Conservation (phyloP, 108 stramenopile species). For the Pseudonitzschia pungens region DNA sequence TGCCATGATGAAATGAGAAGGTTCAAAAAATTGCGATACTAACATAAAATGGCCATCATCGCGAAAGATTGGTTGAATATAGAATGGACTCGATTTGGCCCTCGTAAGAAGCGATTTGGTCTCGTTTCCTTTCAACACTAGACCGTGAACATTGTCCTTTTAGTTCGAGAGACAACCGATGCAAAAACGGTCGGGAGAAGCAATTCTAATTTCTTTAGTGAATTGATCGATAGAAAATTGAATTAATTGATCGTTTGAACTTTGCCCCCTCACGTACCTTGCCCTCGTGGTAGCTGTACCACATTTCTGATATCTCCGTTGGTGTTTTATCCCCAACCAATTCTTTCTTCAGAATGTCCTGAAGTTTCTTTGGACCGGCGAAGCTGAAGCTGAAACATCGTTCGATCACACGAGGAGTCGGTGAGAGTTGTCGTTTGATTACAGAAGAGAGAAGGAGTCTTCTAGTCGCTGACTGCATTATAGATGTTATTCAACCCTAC, state of each 20-base stretch:
- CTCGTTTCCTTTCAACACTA: slow-evolving; percentile 16
- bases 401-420: background rate
- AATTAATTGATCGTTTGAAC: background rate
- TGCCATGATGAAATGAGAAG: slow-evolving; percentile 73
- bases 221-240: background rate
- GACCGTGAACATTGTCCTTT: slow-evolving; percentile 30
- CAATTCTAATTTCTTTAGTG: background rate
- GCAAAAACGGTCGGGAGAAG: slow-evolving; percentile 6
- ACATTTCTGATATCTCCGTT: slow-evolving; percentile 70
- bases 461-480: slow-evolving; percentile 3
- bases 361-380: slow-evolving; percentile 65
- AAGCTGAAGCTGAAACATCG: slow-evolving; percentile 49
- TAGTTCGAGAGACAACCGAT: background rate
- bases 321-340: slow-evolving; percentile 55
- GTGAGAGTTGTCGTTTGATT: background rate
- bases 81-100: slow-evolving; percentile 57
- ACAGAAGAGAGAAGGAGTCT: background rate
- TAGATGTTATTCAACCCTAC: background rate
- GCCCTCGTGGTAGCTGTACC: slow-evolving; percentile 76
- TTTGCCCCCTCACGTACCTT: slow-evolving; percentile 34
- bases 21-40: slow-evolving; percentile 76
- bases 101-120: slow-evolving; percentile 12
- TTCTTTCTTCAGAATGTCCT: slow-evolving; percentile 78
- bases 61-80: slow-evolving; percentile 83
- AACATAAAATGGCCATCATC: slow-evolving; percentile 84